A percentile compares a stretch with the other conserved stretches of the same genome.
phyloP scores from a whole-genome alignment of 768 basidiomycete species.

The Cubamyces sp. region DNA sequence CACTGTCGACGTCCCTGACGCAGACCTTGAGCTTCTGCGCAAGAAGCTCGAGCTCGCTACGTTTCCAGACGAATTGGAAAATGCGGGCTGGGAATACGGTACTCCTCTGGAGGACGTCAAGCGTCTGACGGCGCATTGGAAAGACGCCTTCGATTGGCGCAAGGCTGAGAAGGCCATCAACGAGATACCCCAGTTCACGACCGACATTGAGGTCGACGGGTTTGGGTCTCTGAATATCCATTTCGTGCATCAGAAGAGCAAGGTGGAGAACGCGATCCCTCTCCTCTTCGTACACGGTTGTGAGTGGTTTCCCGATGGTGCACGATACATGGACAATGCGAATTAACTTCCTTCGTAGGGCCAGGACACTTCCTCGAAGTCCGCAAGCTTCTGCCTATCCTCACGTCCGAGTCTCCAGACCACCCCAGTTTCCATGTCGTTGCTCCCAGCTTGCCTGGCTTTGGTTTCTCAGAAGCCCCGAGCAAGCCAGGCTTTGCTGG shows the following conservation, averaged over 20 bases:
- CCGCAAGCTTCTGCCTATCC: constrained; percentile 56
- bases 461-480: constrained; percentile 62
- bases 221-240: constrained; percentile 56
- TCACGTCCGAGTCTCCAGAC: constrained; percentile 44
- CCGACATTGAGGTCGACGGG: constrained; percentile 51
- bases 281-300: constrained; percentile 69
- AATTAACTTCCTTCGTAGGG: constrained; percentile 51
- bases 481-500: constrained; percentile 53
- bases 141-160: constrained; percentile 58
- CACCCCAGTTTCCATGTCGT: constrained; percentile 68
- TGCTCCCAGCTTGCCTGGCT: constrained; percentile 59
- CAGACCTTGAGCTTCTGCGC: constrained; percentile 27
- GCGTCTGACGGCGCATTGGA: constrained; percentile 54
- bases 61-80: constrained; percentile 34
- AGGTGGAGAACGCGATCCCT: constrained; percentile 49
- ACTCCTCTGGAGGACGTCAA: constrained; percentile 51
- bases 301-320: constrained; percentile 34
- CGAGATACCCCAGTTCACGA: constrained; percentile 58
- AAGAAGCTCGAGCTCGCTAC: constrained; percentile 32
- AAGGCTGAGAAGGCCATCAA: constrained; percentile 57
- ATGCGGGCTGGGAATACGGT: constrained; percentile 36
- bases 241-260: constrained; percentile 60
- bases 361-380: constrained; percentile 64
- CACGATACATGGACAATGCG: no score
- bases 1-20: constrained; percentile 29